Conservation (phyloP, 2,329 filamentous ascomycete species). For the Xylariaceae sp. region DNA sequence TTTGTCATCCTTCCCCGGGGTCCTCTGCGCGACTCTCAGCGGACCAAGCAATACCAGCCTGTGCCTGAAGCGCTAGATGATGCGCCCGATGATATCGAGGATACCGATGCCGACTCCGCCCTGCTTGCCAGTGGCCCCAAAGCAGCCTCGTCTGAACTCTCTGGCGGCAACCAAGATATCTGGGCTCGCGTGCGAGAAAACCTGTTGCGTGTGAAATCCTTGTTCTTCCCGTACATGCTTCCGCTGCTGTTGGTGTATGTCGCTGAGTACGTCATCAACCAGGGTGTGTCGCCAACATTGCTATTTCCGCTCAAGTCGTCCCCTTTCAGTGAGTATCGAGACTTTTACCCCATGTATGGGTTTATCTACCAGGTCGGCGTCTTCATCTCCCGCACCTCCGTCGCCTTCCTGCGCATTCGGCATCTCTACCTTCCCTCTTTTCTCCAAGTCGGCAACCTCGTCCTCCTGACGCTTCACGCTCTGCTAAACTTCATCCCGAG, state of each 20-base stretch:
- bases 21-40: conserved; percentile 45
- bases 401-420: conserved; percentile 76
- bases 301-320: conserved; percentile 72
- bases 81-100: conserved; percentile 27
- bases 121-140: conserved; percentile 39
- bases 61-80: conserved; percentile 38
- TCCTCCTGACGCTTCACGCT: conserved; percentile 66
- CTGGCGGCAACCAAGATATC: conserved; percentile 23
- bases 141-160: conserved; percentile 32
- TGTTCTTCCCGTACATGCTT: conserved; percentile 80
- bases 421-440: conserved; percentile 74
- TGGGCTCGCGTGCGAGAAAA: conserved; percentile 35
- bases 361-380: conserved; percentile 94
- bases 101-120: conserved; percentile 39
- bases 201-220: conserved; percentile 56
- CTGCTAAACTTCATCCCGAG: conserved; percentile 74
- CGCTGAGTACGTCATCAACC: conserved; percentile 96
- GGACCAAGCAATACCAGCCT: conserved; percentile 45
- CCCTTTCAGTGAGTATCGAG: conserved; percentile 74
- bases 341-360: conserved; percentile 91
- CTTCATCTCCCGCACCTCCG: conserved; percentile 87
- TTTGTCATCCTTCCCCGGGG: conserved; percentile 70
- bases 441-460: conserved; percentile 73
- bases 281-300: conserved; percentile 82
- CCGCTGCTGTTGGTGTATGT: conserved; percentile 89